These are phyloP conservation scores for Boletus edulis DNA, from an alignment of 768 basidiomycete species.

Conservation along the genomic window DNA sequence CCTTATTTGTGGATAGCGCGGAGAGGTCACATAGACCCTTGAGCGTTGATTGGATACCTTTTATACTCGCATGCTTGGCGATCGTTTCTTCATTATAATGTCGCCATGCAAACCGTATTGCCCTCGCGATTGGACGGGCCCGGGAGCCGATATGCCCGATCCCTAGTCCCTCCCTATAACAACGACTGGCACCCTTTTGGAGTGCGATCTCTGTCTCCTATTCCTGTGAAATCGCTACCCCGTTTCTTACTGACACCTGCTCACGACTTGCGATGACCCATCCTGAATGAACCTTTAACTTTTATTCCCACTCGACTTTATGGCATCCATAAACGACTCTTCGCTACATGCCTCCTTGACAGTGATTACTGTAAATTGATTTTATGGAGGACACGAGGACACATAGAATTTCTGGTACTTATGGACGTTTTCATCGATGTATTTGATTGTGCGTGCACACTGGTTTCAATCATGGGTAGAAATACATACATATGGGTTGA, in stretches of 20 bases:
- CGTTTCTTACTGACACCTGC: neutral
- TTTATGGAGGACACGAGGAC: neutral
- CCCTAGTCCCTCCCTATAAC: neutral
- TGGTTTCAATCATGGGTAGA: too few species aligned
- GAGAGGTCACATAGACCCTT: conserved; percentile 8
- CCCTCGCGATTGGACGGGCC: neutral
- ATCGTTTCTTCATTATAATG: conserved; percentile 14
- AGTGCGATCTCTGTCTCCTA: neutral
- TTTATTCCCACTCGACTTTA: neutral
- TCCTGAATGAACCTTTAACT: neutral
- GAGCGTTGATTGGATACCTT: conserved; percentile 8
- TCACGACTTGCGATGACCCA: neutral
- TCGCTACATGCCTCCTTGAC: neutral
- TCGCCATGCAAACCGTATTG: neutral
- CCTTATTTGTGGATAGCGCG: conserved; percentile 11
- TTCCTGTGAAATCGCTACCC: neutral
- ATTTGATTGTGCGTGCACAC: neutral
- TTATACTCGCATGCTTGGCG: conserved; percentile 12
- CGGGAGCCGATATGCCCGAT: neutral
- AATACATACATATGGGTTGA: too few species aligned
- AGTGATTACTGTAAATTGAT: neutral
- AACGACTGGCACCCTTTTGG: neutral
- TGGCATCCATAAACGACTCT: neutral
- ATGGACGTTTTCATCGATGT: neutral
- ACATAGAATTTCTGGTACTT: neutral